phyloP scores from a whole-genome alignment of 2,329 filamentous ascomycete genomes.

The Blumeria graminis region DNA sequence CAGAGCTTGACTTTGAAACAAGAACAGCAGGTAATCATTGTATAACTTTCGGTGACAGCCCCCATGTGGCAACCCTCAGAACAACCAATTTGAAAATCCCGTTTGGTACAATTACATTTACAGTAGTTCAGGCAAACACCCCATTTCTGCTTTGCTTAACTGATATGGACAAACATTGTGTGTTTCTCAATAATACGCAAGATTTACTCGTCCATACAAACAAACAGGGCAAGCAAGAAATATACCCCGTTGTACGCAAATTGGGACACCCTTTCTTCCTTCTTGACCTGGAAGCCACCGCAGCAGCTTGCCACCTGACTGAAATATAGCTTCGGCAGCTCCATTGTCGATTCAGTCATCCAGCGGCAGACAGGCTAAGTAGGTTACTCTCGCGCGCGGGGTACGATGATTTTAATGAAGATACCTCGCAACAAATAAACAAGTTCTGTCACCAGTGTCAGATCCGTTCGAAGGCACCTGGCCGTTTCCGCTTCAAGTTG shows the following conservation, averaged over 20 bases:
- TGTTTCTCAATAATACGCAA: neutral
- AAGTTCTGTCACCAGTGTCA: too few relatives aligned
- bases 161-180: neutral
- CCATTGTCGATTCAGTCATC: neutral
- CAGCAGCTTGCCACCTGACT: neutral
- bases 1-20: neutral
- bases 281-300: neutral
- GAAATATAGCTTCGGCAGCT: neutral
- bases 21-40: neutral
- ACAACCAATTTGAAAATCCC: neutral
- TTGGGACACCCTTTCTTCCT: neutral
- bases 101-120: neutral
- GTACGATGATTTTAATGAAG: too few relatives aligned
- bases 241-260: neutral
- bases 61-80: neutral
- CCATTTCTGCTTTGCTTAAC: neutral
- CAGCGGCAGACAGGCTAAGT: neutral
- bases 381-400: too few relatives aligned
- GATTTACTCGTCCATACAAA: neutral
- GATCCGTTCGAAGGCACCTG: neutral
- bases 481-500: neutral
- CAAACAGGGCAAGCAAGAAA: neutral
- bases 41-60: neutral
- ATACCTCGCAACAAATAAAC: too few relatives aligned
- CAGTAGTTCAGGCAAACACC: neutral